Evolutionary conservation across 352 stramenopile species (phyloP).

Genomic region (Phytophthora pistaciae): DNA sequence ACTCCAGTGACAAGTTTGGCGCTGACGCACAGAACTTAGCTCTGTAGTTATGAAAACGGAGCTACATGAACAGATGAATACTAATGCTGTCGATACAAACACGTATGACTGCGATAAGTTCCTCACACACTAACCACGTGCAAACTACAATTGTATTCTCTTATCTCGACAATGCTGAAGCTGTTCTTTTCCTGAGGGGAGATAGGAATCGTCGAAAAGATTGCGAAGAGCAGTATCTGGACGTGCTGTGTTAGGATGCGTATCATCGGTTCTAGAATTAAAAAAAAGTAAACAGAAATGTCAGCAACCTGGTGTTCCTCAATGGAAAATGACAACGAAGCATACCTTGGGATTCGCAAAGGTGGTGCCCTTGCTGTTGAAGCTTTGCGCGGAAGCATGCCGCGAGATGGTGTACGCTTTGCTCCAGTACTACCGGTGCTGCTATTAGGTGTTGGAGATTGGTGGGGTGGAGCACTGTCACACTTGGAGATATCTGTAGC

Average conservation of each 20-base stretch:
- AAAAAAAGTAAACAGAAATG: not conserved
- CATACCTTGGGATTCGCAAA: constrained; percentile 9
- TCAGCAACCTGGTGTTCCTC: not conserved
- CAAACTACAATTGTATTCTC: constrained; percentile 4
- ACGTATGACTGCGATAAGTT: too few relatives aligned
- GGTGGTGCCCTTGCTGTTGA: constrained; percentile 19
- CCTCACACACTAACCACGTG: not conserved
- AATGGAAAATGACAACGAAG: not conserved
- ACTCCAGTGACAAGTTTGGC: not conserved
- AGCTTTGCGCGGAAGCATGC: constrained; percentile 16
- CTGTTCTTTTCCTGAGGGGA: constrained; percentile 67
- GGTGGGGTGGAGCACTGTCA: constrained; percentile 25
- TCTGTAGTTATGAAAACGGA: too few relatives aligned
- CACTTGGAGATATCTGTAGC: constrained; percentile 60
- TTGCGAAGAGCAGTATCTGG: constrained; percentile 44
- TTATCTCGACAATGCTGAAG: constrained; percentile 50
- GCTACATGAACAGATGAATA: too few relatives aligned
- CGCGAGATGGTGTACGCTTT: constrained; percentile 8
- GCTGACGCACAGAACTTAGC: too few relatives aligned
- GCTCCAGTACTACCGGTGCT: constrained; percentile 13
- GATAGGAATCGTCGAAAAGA: constrained; percentile 69
- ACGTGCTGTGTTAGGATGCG: constrained; percentile 19
- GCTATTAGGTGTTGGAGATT: constrained; percentile 22
- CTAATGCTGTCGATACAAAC: too few relatives aligned
- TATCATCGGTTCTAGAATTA: constrained; percentile 1